These are phyloP conservation scores for Rehmannia glutinosa DNA, from an alignment of 257 asterid genomes.

Conservation along the genomic window DNA sequence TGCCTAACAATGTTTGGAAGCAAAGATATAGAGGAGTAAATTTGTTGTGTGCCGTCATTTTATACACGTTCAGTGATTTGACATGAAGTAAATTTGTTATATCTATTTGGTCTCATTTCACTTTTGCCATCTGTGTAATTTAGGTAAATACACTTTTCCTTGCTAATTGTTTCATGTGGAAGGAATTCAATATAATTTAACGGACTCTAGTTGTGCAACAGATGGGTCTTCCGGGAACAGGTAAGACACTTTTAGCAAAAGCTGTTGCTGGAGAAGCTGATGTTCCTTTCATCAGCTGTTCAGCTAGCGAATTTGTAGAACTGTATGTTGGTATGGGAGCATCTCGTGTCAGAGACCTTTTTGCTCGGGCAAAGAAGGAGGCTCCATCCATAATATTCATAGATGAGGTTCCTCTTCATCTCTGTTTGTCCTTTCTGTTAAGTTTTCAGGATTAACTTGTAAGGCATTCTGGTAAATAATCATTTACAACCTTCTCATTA, in stretches of 20 bases:
- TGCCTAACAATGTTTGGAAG: not conserved
- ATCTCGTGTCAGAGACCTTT: conserved; percentile 98
- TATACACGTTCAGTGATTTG: conserved; percentile 7
- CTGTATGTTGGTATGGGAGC: conserved; percentile 99
- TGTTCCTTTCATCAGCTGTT: conserved; percentile 97
- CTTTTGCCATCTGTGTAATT: not conserved
- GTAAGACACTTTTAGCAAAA: conserved; percentile 97
- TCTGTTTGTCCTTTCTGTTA: not conserved
- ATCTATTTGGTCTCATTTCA: conserved; percentile 5
- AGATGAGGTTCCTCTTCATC: conserved; percentile 68
- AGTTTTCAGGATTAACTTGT: conserved; percentile 9
- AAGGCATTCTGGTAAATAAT: conserved; percentile 10
- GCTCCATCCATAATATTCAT: conserved; percentile 98
- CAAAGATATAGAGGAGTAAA: not conserved
- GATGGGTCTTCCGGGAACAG: conserved; percentile 99
- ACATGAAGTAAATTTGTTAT: not conserved
- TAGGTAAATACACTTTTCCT: not conserved
- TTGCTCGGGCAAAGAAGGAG: conserved; percentile 97
- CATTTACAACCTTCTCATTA: conserved; percentile 21
- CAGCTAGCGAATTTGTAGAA: conserved; percentile 98
- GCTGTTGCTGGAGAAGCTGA: conserved; percentile 99
- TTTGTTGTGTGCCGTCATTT: not conserved
- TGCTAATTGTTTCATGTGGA: not conserved
- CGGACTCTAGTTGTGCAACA: conserved; percentile 31
- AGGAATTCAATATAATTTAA: not conserved